Evolutionary conservation across 2,329 filamentous ascomycete species (phyloP).

Genomic region (Hypoxylon sp.): DNA sequence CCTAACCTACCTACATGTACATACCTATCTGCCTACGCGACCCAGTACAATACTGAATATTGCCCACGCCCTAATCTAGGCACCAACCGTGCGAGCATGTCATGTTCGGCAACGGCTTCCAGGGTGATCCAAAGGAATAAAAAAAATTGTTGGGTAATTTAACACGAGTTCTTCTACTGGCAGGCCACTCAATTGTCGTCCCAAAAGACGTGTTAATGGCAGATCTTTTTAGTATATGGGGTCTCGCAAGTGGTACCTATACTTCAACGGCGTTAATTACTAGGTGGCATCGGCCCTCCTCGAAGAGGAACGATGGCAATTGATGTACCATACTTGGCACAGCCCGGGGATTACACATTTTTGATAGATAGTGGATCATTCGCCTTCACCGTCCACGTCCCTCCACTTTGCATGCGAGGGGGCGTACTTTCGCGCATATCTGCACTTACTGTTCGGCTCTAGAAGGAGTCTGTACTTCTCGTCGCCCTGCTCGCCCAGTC

Average conservation of each 20-base stretch:
- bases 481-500: constrained; percentile 11
- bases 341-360: constrained; percentile 43
- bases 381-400: constrained; percentile 44
- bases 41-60: constrained; percentile 35
- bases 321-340: constrained; percentile 47
- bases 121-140: constrained; percentile 34
- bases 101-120: constrained; percentile 37
- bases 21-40: constrained; percentile 22
- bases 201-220: constrained; percentile 35
- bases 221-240: constrained; percentile 42
- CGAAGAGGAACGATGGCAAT: constrained; percentile 48
- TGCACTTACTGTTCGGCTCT: constrained; percentile 46
- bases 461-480: constrained; percentile 35
- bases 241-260: constrained; percentile 44
- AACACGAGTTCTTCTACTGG: constrained; percentile 37
- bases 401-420: constrained; percentile 46
- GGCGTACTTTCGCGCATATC: constrained; percentile 48
- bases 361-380: constrained; percentile 46
- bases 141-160: constrained; percentile 42
- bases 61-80: constrained; percentile 35
- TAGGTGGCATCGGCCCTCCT: constrained; percentile 49
- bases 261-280: constrained; percentile 46
- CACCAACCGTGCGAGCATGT: constrained; percentile 38
- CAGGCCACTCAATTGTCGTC: constrained; percentile 32
- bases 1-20: constrained; percentile 6